A percentile compares a stretch with the other conserved stretches of the same genome.
These are phyloP conservation scores for Calophaca sinica DNA, from an alignment of 306 rosid genomes.

Conservation along the genomic window DNA sequence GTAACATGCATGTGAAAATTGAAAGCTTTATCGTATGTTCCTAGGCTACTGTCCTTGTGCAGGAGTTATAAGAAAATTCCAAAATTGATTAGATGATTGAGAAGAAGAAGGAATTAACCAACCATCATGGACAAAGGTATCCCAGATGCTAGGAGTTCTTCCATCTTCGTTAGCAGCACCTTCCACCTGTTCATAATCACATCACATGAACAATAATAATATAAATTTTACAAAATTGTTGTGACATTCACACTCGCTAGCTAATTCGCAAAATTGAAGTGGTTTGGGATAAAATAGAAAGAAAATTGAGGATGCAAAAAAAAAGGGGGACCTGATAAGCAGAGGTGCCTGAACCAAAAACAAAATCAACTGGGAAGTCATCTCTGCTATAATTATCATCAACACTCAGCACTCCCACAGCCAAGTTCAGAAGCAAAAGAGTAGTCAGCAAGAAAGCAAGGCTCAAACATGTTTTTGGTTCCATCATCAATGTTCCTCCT, in stretches of 20 bases:
- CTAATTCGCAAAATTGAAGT: too few species aligned
- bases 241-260: too few species aligned
- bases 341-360: constrained; percentile 73
- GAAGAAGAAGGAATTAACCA: neutral
- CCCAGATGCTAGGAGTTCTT: constrained; percentile 80
- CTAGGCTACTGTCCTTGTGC: too few species aligned
- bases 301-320: neutral
- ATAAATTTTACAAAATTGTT: too few species aligned
- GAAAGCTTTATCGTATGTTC: neutral
- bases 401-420: neutral
- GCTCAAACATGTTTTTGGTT: neutral
- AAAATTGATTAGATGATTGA: too few species aligned
- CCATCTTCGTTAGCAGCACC: constrained; percentile 81
- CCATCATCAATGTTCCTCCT: neutral
- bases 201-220: neutral
- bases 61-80: too few species aligned
- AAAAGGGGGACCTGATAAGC: constrained; percentile 69
- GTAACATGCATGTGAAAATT: too few species aligned
- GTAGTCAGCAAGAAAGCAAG: neutral
- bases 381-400: constrained; percentile 44
- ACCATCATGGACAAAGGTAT: constrained; percentile 65
- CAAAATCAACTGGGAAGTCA: constrained; percentile 67
- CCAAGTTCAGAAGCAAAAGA: neutral
- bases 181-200: constrained; percentile 60
- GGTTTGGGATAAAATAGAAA: neutral